Evolutionary conservation across 2,329 filamentous ascomycete genomes (phyloP).

Genomic region (Leptographium radiaticola): DNA sequence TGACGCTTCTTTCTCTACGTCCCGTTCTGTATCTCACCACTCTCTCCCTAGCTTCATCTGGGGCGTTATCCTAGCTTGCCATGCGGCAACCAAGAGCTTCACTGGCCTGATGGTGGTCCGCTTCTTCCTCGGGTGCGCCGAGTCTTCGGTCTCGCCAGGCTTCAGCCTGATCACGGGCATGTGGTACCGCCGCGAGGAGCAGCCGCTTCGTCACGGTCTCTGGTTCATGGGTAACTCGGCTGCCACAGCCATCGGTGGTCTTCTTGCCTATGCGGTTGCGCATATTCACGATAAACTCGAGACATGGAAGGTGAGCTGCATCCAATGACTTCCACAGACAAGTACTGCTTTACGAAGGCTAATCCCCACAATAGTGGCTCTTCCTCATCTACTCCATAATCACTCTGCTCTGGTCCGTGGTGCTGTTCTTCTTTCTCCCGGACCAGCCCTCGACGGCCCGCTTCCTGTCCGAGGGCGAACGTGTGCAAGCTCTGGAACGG

Average conservation of each 20-base stretch:
- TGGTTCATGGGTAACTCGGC: slow-evolving; percentile 8
- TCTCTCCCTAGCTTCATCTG: not conserved
- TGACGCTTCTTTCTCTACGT: not conserved
- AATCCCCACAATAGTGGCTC: slow-evolving; percentile 6
- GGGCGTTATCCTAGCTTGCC: slow-evolving; percentile 1
- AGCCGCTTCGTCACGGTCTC: not conserved
- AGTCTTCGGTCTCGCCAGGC: slow-evolving; percentile 1
- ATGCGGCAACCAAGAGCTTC: not conserved
- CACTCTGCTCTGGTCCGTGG: slow-evolving; percentile 17
- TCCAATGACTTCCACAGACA: not conserved
- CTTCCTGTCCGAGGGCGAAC: slow-evolving; percentile 18
- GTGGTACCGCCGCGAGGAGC: slow-evolving; percentile 8
- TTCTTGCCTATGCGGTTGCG: not conserved
- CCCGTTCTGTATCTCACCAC: not conserved
- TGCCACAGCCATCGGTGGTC: not conserved
- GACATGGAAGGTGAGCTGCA: not conserved
- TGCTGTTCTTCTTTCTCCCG: slow-evolving; percentile 17
- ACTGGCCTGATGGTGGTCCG: not conserved
- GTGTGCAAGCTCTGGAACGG: slow-evolving; percentile 17
- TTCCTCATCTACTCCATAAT: slow-evolving; percentile 18
- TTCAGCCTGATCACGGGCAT: slow-evolving; percentile 3
- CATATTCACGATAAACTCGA: slow-evolving; percentile 9
- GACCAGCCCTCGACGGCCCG: slow-evolving; percentile 23
- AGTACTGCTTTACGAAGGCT: not conserved
- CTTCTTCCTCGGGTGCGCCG: slow-evolving; percentile 5